Percentiles rank a stretch among this genome's conserved stretches.
Evolutionary conservation across 2,329 filamentous ascomycete genomes (phyloP).

Genomic region (Celoporthe dispersa): DNA sequence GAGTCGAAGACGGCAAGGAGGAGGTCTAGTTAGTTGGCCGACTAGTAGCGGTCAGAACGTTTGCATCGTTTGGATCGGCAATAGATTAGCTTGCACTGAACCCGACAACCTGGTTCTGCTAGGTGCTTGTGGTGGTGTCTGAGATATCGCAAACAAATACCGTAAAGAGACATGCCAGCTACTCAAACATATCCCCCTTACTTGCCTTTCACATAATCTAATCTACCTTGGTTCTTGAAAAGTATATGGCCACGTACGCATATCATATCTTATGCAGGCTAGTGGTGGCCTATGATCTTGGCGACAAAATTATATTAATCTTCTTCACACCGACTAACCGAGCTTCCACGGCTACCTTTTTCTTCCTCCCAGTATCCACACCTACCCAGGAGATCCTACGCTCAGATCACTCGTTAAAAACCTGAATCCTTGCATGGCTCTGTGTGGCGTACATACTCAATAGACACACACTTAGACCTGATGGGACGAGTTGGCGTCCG

Average conservation of each 20-base stretch:
- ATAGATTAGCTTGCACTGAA: neutral
- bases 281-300: neutral
- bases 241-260: neutral
- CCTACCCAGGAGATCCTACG: neutral
- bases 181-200: no score
- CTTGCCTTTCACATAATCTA: neutral
- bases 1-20: neutral
- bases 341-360: neutral
- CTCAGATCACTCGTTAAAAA: conserved; percentile 43
- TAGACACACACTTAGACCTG: conserved; percentile 52
- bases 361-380: neutral
- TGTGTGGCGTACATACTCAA: conserved; percentile 45
- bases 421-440: conserved; percentile 56
- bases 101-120: neutral
- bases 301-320: neutral
- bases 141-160: neutral
- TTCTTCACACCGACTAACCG: neutral
- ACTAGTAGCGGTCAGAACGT: neutral
- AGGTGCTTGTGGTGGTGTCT: neutral
- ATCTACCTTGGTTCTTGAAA: neutral
- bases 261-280: no score
- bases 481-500: conserved; percentile 51
- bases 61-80: neutral
- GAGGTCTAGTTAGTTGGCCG: neutral
- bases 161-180: neutral